These are phyloP conservation scores for Actinomortierella ambigua DNA, from an alignment of 371 early-diverging fungal species.

Conservation along the genomic window DNA sequence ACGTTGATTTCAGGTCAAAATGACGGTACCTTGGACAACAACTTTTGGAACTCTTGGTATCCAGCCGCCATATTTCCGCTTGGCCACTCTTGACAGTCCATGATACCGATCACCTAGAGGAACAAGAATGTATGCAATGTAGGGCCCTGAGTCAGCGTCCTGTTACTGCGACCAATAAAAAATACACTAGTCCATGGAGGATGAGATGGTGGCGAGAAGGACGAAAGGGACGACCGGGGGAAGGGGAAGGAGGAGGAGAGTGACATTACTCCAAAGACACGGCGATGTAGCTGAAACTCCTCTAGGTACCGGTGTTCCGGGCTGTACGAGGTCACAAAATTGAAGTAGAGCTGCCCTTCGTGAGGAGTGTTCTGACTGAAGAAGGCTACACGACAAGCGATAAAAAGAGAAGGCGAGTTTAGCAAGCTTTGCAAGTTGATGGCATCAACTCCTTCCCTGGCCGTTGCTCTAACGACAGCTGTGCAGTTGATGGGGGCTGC, in stretches of 20 bases:
- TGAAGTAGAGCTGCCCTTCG: constrained; percentile 80
- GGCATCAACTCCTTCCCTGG: too few relatives aligned
- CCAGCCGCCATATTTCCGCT: constrained; percentile 67
- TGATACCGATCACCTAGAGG: constrained; percentile 81
- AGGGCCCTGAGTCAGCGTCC: too few relatives aligned
- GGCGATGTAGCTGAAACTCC: constrained; percentile 79
- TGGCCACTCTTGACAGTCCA: constrained; percentile 81
- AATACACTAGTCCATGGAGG: too few relatives aligned
- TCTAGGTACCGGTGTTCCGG: constrained; percentile 73
- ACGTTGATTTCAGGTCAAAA: too few relatives aligned
- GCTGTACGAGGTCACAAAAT: constrained; percentile 72
- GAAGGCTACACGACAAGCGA: constrained; percentile 41
- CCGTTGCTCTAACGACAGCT: too few relatives aligned
- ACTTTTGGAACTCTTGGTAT: constrained; percentile 63
- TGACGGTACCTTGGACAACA: constrained; percentile 62
- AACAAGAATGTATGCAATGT: too few relatives aligned
- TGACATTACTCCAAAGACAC: constrained; percentile 72
- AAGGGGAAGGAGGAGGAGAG: too few relatives aligned
- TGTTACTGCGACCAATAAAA: too few relatives aligned
- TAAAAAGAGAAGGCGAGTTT: background rate
- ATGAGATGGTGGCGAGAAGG: too few relatives aligned
- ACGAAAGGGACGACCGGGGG: too few relatives aligned
- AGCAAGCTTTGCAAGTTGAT: too few relatives aligned
- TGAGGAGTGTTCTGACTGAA: constrained; percentile 66
- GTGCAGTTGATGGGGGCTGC: background rate